Evolutionary conservation across 176 grass and related monocot species (phyloP).

Genomic region (Hordeum vulgare): DNA sequence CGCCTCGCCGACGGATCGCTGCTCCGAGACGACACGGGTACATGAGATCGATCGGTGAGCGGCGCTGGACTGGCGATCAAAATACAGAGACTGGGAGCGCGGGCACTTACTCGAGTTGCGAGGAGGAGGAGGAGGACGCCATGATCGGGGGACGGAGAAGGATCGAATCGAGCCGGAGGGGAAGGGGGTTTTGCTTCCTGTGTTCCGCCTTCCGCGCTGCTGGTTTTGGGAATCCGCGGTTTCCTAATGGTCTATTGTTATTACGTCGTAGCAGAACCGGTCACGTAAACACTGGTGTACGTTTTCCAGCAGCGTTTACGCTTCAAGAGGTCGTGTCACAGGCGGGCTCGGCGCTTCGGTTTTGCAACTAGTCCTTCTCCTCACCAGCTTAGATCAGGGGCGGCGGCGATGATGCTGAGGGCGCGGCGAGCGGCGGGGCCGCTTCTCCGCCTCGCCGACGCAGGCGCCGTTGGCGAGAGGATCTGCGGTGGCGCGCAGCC

Average conservation of each 20-base stretch:
- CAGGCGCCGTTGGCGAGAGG: not conserved
- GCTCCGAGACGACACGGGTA: not conserved
- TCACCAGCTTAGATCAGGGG: slow-evolving; percentile 17
- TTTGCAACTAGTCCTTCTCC: not conserved
- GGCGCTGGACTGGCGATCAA: not conserved
- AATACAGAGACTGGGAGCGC: not conserved
- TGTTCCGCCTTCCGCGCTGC: slow-evolving; percentile 11
- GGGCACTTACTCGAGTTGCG: slow-evolving; percentile 50
- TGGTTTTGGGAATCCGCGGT: slow-evolving; percentile 21
- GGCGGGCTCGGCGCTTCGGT: not conserved
- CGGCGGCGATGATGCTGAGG: slow-evolving; percentile 25
- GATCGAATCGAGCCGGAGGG: not conserved
- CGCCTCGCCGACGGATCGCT: slow-evolving; percentile 46
- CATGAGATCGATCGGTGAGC: slow-evolving; percentile 3
- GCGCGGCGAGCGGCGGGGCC: slow-evolving; percentile 4
- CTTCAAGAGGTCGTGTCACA: not conserved
- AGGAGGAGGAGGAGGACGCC: slow-evolving; percentile 39
- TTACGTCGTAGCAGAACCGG: not conserved
- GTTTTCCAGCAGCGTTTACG: not conserved
- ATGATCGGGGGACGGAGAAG: slow-evolving; percentile 2
- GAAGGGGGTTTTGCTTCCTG: not conserved
- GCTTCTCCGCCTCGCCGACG: not conserved
- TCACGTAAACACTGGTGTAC: not conserved
- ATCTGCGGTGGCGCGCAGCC: not conserved
- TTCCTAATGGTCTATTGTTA: not conserved